A percentile compares a stretch with the other conserved stretches of the same genome.
Conservation (phyloP, 108 stramenopile species). For the Conticribra weissflogii region DNA sequence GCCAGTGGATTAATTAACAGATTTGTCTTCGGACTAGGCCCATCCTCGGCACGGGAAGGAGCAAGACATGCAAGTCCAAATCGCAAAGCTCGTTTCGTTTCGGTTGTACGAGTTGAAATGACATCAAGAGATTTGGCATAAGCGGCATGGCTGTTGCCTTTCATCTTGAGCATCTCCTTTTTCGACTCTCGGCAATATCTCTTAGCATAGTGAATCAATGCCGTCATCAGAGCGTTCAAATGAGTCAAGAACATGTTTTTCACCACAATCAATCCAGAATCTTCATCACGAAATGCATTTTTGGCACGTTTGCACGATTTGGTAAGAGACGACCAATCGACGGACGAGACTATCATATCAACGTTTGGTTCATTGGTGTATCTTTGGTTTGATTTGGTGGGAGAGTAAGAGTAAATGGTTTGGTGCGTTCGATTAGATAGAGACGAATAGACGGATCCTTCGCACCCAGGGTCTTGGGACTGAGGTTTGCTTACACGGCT, state of each 20-base stretch:
- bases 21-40: neutral
- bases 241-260: constrained; percentile 47
- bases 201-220: constrained; percentile 13
- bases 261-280: constrained; percentile 33
- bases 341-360: constrained; percentile 18
- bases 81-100: constrained; percentile 31
- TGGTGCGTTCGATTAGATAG: neutral
- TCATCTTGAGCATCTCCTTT: too few species aligned
- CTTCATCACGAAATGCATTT: constrained; percentile 29
- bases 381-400: neutral
- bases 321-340: constrained; percentile 43
- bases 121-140: neutral
- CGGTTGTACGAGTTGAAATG: constrained; percentile 21
- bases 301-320: constrained; percentile 49
- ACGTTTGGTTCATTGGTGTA: neutral
- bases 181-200: constrained; percentile 1
- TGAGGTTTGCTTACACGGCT: too few species aligned
- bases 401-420: neutral
- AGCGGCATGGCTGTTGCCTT: neutral
- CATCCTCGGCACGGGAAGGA: constrained; percentile 4
- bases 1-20: neutral
- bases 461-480: too few species aligned
- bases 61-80: constrained; percentile 37
- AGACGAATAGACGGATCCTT: too few species aligned
- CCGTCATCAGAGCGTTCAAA: constrained; percentile 14